A percentile compares a stretch with the other conserved stretches of the same genome.
Conservation (phyloP, 2,329 filamentous ascomycete species). For the Penicillium hordei region DNA sequence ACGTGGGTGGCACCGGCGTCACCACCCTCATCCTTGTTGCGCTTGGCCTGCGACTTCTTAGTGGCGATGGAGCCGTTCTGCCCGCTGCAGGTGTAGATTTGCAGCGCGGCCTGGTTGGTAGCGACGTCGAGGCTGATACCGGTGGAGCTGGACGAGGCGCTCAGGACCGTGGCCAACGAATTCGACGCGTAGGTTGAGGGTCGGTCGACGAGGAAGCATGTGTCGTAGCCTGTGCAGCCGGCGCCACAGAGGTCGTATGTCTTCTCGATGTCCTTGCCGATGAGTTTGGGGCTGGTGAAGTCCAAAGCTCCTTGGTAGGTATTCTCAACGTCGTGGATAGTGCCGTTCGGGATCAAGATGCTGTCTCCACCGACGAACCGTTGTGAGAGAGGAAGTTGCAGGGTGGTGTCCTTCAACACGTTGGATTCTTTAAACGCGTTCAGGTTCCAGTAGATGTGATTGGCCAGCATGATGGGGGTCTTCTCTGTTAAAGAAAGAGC, state of each 20-base stretch:
- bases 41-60: conserved; percentile 45
- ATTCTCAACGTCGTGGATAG: conserved; percentile 74
- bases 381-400: conserved; percentile 48
- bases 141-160: conserved; percentile 65
- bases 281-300: conserved; percentile 76
- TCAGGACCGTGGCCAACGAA: conserved; percentile 53
- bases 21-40: conserved; percentile 56
- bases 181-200: conserved; percentile 36
- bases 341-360: conserved; percentile 73
- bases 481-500: conserved; percentile 47
- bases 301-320: conserved; percentile 53
- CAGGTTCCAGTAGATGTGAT: conserved; percentile 55
- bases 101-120: conserved; percentile 81
- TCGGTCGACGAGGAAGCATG: conserved; percentile 51
- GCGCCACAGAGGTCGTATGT: conserved; percentile 73
- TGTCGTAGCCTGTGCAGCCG: conserved; percentile 82
- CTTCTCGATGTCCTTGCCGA: conserved; percentile 68
- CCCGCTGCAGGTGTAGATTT: conserved; percentile 80
- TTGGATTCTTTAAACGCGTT: conserved; percentile 48
- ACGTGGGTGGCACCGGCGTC: conserved; percentile 48
- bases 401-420: conserved; percentile 45
- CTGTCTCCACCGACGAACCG: conserved; percentile 52
- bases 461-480: conserved; percentile 53
- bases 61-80: conserved; percentile 64
- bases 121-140: conserved; percentile 81